Evolutionary conservation across 805 yeast genomes (phyloP).

Genomic region (Teunomyces cretensis): DNA sequence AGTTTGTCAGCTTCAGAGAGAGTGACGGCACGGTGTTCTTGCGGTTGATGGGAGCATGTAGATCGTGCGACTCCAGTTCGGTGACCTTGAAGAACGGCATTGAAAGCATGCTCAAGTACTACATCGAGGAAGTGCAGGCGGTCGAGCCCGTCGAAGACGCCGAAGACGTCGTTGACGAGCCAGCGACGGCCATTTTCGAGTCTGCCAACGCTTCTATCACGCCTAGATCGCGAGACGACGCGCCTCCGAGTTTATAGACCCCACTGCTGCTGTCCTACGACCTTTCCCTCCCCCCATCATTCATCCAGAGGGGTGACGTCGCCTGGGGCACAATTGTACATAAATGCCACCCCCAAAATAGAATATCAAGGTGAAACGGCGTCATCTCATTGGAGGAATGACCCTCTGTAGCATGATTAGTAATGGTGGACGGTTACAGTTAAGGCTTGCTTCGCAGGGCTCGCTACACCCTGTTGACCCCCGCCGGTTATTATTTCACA

Average conservation of each 20-base stretch:
- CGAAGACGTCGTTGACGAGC: too few relatives aligned
- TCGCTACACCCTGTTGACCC: too few relatives aligned
- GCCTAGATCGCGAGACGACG: constrained; percentile 27
- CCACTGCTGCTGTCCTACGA: too few relatives aligned
- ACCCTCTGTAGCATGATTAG: too few relatives aligned
- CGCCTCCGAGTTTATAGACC: constrained; percentile 28
- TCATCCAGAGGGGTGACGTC: too few relatives aligned
- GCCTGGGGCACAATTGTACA: too few relatives aligned
- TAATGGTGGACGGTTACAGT: too few relatives aligned
- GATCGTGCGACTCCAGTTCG: constrained; percentile 67
- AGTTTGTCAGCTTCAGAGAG: constrained; percentile 57
- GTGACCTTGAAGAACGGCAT: constrained; percentile 69
- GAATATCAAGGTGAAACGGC: too few relatives aligned
- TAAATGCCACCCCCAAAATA: too few relatives aligned
- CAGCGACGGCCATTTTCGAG: constrained; percentile 5
- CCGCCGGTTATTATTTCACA: too few relatives aligned
- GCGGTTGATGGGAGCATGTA: constrained; percentile 66
- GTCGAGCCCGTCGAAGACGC: constrained; percentile 54
- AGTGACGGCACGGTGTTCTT: constrained; percentile 57
- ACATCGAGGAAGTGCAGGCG: constrained; percentile 63
- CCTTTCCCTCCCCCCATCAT: neutral
- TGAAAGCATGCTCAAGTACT: constrained; percentile 68
- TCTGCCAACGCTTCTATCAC: constrained; percentile 16
- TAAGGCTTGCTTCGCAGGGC: too few relatives aligned
- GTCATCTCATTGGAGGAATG: too few relatives aligned